Base-by-base conservation (phyloP, 805 yeast species). In the Kockiozyma suomiensis region DNA sequence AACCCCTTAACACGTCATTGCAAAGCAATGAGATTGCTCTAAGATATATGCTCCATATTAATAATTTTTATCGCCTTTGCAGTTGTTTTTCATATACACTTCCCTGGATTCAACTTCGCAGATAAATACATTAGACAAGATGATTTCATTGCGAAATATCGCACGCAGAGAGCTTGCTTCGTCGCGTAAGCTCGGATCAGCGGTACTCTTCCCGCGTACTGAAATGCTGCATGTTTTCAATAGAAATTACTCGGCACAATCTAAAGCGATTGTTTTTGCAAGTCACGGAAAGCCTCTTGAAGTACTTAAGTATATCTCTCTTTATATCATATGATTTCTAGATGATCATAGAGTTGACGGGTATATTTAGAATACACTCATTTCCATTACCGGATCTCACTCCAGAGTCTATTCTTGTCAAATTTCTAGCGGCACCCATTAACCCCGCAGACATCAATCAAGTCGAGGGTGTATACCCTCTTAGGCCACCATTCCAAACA, bases 361-460 rank as follows among this genome's bases (percentile, higher is more conserved):
- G 23, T 40, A 40, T 17, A 35, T 26, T 17, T 23, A 66, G 69
- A 19, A 70, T 70, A 7, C 76, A 79, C 50, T 76, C 83, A 37
- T 71, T 71, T 59, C 57, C 66, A 19, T 52, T 76, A 19, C 66
- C 70, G 19, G 73, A 70, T 23, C 75, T 76, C 3, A 54, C 46
- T 10, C 70, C 57, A 13, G 62, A 66, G 30, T 70, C 85, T 54
- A 77, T 90, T 13, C 75, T 90, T n/a, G 72, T 90, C 56, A 81
- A 85, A 68, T 75, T 90, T 1, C 70, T 91, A 40, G 96, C 96
- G 0, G 82, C 88, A 63, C 97, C 97, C 1, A 80, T 92, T 64
- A 92, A 92, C 70, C 97, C 97, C 0, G 87, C 96, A 0, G 98
- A 92, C 71, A 78, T 90, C 70, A 87, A 87, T 70, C 97, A 91